Conservation (phyloP, 1,284 basidiomycete genomes). For the Cryptococcus sp. region DNA sequence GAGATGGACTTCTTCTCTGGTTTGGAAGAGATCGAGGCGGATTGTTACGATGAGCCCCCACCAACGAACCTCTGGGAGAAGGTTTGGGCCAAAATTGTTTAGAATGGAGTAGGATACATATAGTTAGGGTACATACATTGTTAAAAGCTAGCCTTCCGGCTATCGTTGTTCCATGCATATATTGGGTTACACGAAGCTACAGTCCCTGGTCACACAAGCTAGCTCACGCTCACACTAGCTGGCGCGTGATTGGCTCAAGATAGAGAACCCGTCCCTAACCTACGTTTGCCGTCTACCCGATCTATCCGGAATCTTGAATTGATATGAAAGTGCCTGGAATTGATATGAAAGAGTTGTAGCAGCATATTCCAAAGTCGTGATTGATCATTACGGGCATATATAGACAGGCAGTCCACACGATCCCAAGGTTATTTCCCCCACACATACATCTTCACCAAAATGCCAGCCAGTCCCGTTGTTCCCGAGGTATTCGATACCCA, state of each 20-base stretch:
- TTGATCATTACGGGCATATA: not conserved
- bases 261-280: too few relatives aligned
- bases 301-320: too few relatives aligned
- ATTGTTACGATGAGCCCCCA: conserved; percentile 27
- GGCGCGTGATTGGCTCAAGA: too few relatives aligned
- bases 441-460: not conserved
- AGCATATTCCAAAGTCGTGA: not conserved
- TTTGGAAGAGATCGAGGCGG: conserved; percentile 36
- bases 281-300: too few relatives aligned
- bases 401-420: not conserved
- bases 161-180: too few relatives aligned
- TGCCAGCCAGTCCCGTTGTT: conserved; percentile 41
- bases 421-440: not conserved
- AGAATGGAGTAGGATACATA: conserved; percentile 1
- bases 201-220: too few relatives aligned
- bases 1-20: conserved; percentile 34
- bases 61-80: conserved; percentile 19
- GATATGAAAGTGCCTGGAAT: not conserved
- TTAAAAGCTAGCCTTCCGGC: too few relatives aligned
- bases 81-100: conserved; percentile 28
- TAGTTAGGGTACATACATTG: too few relatives aligned
- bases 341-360: not conserved
- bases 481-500: conserved; percentile 56
- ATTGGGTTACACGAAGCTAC: too few relatives aligned
- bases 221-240: too few relatives aligned